phyloP scores from a whole-genome alignment of 164 flowering plant genomes.

The Macadamia integrifolia region DNA sequence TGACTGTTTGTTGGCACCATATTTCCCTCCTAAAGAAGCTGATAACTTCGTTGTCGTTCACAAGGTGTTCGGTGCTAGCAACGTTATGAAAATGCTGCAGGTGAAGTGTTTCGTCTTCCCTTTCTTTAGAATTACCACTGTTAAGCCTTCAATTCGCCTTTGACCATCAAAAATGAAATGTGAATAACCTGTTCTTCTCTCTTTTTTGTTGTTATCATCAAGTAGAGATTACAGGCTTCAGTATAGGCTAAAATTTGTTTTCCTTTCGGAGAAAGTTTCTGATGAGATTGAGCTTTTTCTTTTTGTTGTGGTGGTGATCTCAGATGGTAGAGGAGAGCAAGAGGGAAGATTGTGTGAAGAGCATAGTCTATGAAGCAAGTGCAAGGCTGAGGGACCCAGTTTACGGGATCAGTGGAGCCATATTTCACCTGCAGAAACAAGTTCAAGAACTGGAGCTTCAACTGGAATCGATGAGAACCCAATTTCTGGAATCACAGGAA shows the following conservation, averaged over 20 bases:
- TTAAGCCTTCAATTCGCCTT: no score
- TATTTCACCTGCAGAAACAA: conserved; percentile 30
- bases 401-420: conserved; percentile 31
- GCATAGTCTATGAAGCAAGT: conserved; percentile 35
- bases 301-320: background rate
- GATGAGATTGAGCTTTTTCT: background rate
- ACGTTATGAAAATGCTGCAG: conserved; percentile 45
- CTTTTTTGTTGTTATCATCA: no score
- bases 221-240: no score
- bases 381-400: conserved; percentile 36
- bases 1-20: conserved; percentile 40
- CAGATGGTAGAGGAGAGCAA: conserved; percentile 36
- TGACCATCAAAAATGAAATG: no score
- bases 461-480: conserved; percentile 15
- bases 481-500: conserved; percentile 10
- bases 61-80: conserved; percentile 56
- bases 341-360: conserved; percentile 39
- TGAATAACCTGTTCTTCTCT: no score
- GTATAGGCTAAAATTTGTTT: no score
- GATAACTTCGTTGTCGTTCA: conserved; percentile 42
- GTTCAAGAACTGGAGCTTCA: conserved; percentile 19
- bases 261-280: no score
- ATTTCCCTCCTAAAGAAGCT: conserved; percentile 32
- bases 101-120: conserved; percentile 9
- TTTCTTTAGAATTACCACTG: no score